Evolutionary conservation across 495 filamentous ascomycete genomes (phyloP).

Genomic region (Acidiella bohemica): DNA sequence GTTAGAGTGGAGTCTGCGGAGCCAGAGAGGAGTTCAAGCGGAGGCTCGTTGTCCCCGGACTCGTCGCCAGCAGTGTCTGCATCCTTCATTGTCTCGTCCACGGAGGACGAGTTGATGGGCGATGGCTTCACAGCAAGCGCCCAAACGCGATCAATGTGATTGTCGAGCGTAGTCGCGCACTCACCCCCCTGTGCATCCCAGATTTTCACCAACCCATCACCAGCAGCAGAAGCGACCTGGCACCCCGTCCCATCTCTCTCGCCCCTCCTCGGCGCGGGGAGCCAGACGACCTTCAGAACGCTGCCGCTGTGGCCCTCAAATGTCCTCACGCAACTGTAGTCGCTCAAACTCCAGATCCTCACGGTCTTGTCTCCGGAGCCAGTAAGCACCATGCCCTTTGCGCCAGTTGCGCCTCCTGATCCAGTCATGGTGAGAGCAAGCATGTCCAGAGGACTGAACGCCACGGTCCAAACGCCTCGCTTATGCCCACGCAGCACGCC

Average conservation of each 20-base stretch:
- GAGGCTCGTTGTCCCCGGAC: neutral
- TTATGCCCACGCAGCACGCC: conserved; percentile 85
- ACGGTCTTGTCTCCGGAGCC: conserved; percentile 91
- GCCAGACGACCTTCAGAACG: conserved; percentile 85
- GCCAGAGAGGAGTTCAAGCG: conserved; percentile 56
- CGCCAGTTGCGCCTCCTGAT: conserved; percentile 43
- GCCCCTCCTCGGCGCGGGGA: conserved; percentile 43
- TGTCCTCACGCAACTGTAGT: conserved; percentile 85
- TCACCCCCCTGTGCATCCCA: conserved; percentile 80
- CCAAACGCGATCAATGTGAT: conserved; percentile 90
- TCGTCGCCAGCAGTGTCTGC: neutral
- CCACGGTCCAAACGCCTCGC: conserved; percentile 87
- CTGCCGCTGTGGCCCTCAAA: conserved; percentile 95
- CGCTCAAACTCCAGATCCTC: conserved; percentile 84
- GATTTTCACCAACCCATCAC: conserved; percentile 91
- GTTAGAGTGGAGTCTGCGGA: conserved; percentile 80
- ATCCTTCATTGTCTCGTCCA: conserved; percentile 2
- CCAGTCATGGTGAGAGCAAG: conserved; percentile 58
- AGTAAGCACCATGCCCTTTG: conserved; percentile 66
- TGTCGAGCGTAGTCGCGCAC: conserved; percentile 75
- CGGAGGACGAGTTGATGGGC: conserved; percentile 18
- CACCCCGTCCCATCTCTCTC: conserved; percentile 32
- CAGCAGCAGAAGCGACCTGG: conserved; percentile 74
- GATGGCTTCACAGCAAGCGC: conserved; percentile 60
- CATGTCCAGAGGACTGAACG: conserved; percentile 66